These are phyloP conservation scores for Trebouxiophyceae sp. DNA, from an alignment of 163 green algal species.

Conservation along the genomic window DNA sequence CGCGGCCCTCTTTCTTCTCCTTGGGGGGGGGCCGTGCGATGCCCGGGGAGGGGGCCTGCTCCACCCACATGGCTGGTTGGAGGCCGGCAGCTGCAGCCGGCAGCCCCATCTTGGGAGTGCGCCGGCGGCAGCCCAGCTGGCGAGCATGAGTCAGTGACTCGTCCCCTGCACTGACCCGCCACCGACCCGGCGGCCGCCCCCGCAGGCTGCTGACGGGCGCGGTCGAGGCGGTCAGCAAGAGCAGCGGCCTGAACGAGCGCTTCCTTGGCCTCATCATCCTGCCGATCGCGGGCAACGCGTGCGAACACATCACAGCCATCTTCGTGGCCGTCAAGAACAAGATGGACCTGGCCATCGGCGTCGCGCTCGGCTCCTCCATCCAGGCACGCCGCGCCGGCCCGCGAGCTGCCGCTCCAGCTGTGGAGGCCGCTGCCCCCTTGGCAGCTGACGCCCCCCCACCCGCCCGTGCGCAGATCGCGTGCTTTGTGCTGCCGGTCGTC, in stretches of 20 bases:
- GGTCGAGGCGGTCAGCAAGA: slow-evolving; percentile 62
- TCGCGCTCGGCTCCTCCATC: slow-evolving; percentile 63
- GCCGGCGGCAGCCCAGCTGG: too few species aligned
- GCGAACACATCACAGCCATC: slow-evolving; percentile 77
- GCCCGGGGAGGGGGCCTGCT: too few species aligned
- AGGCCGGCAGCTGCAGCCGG: too few species aligned
- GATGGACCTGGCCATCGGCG: slow-evolving; percentile 74
- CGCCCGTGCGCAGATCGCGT: slow-evolving; percentile 64
- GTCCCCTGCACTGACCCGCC: too few species aligned
- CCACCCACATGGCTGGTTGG: too few species aligned
- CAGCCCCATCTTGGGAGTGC: too few species aligned
- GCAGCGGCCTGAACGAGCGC: slow-evolving; percentile 53
- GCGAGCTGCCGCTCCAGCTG: too few species aligned
- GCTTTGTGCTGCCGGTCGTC: slow-evolving; percentile 76
- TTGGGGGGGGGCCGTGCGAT: background rate
- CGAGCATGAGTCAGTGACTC: too few species aligned
- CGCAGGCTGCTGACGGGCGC: slow-evolving; percentile 63
- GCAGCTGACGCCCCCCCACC: too few species aligned
- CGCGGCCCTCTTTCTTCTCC: background rate
- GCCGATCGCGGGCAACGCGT: slow-evolving; percentile 86
- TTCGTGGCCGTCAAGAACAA: slow-evolving; percentile 62
- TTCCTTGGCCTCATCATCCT: slow-evolving; percentile 86
- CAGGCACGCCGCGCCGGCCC: too few species aligned
- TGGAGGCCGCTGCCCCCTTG: too few species aligned
- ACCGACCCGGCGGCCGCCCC: too few species aligned